Evolutionary conservation across 2,329 filamentous ascomycete genomes (phyloP).

Genomic region (Phyllosticta ampelicida): DNA sequence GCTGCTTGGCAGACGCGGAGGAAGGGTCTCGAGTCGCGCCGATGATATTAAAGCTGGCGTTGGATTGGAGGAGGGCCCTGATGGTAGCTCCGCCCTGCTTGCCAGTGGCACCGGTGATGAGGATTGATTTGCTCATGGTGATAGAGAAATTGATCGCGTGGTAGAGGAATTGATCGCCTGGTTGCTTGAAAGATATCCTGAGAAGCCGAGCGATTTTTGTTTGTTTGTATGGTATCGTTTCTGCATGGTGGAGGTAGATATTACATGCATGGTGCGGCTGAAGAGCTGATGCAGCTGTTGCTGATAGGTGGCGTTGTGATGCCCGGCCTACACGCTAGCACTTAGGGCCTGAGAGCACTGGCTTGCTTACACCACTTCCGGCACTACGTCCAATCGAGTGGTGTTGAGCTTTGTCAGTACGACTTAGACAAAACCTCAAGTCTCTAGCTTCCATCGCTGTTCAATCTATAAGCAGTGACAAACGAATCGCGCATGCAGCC

Average conservation of each 20-base stretch:
- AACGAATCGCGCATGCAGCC: no score
- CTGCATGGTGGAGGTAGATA: neutral
- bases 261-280: neutral
- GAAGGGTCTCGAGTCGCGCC: conserved; percentile 45
- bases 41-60: conserved; percentile 38
- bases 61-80: conserved; percentile 26
- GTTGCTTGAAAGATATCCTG: neutral
- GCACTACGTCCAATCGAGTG: neutral
- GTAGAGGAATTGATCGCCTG: neutral
- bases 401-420: neutral
- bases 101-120: conserved; percentile 35
- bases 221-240: neutral
- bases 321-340: neutral
- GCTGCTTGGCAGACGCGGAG: conserved; percentile 39
- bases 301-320: neutral
- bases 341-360: neutral
- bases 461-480: no score
- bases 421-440: neutral
- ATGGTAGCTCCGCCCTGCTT: conserved; percentile 35
- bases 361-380: neutral
- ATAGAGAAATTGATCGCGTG: neutral
- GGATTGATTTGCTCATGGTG: conserved; percentile 24
- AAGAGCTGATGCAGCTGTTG: neutral
- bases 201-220: neutral
- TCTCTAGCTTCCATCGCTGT: neutral